Conservation (phyloP, 805 yeast species). For the Candida nanaspora region DNA sequence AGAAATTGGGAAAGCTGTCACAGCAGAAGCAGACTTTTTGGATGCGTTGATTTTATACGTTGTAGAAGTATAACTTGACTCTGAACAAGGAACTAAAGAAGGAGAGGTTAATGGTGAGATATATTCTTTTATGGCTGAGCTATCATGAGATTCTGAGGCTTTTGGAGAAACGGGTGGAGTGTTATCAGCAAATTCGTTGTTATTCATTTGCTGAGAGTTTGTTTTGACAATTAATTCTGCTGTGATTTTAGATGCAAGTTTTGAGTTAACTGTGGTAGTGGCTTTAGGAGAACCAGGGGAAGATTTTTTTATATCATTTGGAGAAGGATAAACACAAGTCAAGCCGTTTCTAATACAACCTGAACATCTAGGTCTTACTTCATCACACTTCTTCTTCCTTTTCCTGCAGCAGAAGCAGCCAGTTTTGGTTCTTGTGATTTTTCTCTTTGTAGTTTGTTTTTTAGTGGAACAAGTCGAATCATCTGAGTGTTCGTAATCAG, state of each 20-base stretch:
- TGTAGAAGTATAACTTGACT: background rate
- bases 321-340: conserved; percentile 27
- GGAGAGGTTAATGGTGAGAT: conserved; percentile 24
- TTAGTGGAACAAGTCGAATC: background rate
- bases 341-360: conserved; percentile 27
- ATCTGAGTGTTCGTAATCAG: background rate
- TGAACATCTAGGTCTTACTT: conserved; percentile 25
- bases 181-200: background rate
- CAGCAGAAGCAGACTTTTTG: too few species aligned
- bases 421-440: conserved; percentile 29
- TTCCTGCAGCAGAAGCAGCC: conserved; percentile 32
- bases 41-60: too few species aligned
- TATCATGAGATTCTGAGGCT: background rate
- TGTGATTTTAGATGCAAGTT: too few species aligned
- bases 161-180: background rate
- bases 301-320: conserved; percentile 12
- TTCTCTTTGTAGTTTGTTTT: conserved; percentile 9
- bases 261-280: too few species aligned
- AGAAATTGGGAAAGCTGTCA: background rate
- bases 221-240: too few species aligned
- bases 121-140: conserved; percentile 1
- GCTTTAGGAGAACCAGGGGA: too few species aligned
- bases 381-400: conserved; percentile 33
- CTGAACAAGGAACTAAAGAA: conserved; percentile 8
- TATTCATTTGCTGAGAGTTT: conserved; percentile 1